Conservation (phyloP, 31 red algal genomes). For the Asparagopsis taxiformis region DNA sequence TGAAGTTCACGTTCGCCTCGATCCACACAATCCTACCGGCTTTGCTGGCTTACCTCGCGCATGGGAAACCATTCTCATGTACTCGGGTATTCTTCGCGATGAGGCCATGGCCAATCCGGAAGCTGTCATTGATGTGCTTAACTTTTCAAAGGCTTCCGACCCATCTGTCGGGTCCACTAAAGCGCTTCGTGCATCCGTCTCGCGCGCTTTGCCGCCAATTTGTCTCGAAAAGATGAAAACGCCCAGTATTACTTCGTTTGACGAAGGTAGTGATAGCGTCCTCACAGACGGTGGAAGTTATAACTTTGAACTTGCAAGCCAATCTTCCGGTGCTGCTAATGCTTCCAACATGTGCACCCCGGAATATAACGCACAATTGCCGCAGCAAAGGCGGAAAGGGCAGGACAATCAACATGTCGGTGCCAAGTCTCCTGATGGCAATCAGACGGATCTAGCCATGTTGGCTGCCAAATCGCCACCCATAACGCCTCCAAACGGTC, state of each 20-base stretch:
- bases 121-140: constrained; percentile 66
- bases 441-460: no score
- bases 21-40: constrained; percentile 51
- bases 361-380: no score
- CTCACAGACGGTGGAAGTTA: constrained; percentile 8
- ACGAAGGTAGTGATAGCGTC: constrained; percentile 34
- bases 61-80: constrained; percentile 66
- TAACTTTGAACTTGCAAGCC: background rate
- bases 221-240: constrained; percentile 30
- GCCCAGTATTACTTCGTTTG: constrained; percentile 61
- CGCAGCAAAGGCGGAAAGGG: no score
- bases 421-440: no score
- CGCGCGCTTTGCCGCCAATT: constrained; percentile 34
- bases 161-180: background rate
- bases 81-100: constrained; percentile 51
- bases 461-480: no score
- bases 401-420: no score
- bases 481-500: no score
- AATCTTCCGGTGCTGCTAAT: background rate
- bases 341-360: background rate
- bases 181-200: constrained; percentile 1
- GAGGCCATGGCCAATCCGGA: constrained; percentile 60
- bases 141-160: constrained; percentile 44
- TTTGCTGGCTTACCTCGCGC: constrained; percentile 55
- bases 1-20: constrained; percentile 55